Conservation (phyloP, 2,329 filamentous ascomycete species). For the Beauveria bassiana region DNA sequence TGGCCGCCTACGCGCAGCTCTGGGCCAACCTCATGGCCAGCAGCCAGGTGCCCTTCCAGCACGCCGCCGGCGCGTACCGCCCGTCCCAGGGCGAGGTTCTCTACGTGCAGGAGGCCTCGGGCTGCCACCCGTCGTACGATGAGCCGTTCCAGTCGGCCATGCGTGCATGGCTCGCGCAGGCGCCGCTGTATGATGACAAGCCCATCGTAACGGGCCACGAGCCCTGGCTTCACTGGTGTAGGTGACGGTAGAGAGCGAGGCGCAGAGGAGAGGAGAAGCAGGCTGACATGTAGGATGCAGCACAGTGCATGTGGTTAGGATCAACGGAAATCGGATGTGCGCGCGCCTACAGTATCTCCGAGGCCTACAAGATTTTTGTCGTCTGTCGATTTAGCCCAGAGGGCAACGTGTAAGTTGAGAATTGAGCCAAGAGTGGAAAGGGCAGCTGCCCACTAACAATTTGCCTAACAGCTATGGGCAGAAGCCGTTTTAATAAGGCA, state of each 20-base stretch:
- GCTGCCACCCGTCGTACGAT: conserved; percentile 23
- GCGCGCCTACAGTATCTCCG: conserved; percentile 22
- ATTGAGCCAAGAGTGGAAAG: neutral
- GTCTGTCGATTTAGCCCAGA: conserved; percentile 29
- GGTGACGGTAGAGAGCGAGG: conserved; percentile 6
- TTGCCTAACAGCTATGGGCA: conserved; percentile 22
- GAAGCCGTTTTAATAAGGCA: conserved; percentile 19
- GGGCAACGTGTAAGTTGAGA: conserved; percentile 27
- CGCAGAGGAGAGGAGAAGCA: neutral
- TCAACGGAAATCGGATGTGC: conserved; percentile 28
- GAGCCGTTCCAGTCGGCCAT: conserved; percentile 23
- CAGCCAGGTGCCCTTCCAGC: conserved; percentile 22
- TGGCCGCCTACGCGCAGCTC: conserved; percentile 25
- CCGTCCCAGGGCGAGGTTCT: conserved; percentile 29
- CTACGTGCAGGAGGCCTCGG: conserved; percentile 23
- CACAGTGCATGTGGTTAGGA: conserved; percentile 29
- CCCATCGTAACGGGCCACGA: conserved; percentile 25
- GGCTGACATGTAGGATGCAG: conserved; percentile 17
- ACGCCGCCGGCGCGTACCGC: conserved; percentile 23
- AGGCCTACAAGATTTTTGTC: conserved; percentile 25
- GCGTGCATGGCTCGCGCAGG: conserved; percentile 25
- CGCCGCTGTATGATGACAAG: conserved; percentile 21
- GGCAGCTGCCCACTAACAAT: neutral
- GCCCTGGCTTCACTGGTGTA: conserved; percentile 31
- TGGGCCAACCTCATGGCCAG: conserved; percentile 28